Base-by-base conservation (phyloP, 192 early-diverging fungal species). In the Jimgerdemannia flammicorona region DNA sequence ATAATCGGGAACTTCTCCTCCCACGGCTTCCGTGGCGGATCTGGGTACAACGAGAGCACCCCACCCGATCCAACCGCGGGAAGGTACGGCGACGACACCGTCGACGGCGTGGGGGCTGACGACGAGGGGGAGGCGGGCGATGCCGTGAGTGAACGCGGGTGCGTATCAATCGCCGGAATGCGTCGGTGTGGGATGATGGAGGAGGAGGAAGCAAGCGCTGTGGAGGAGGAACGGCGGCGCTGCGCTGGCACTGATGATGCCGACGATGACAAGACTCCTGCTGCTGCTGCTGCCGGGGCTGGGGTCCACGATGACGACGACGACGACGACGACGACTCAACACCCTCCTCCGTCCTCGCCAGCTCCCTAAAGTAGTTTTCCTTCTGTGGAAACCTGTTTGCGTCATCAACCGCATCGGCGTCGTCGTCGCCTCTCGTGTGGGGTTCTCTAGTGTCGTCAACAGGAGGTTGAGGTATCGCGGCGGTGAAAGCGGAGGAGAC, bases 401-500 rank as follows among this genome's bases (percentile, higher is more conserved):
- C 71, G 49, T 73, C 78, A 3, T 40, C 39, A 20, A 67, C 80
- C 11, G 73, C 71, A 4, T 70, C 70, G 7, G 72, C 63, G 9
- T 78, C 81, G 10, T 75, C 85, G 4, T 71, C 72, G n/a, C 80
- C 72, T 17, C 76, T 83, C 7, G 78, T 67, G 76, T 83, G 68
- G 39, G 82, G 29, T 29, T 29, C 29, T 76, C 11, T 78, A 44
- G 29, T 18, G 19, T 19, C 19, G 29, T 41, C 40, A 19, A 40
- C 67, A 9, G 67, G 40, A 8, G 84, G 78, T 19, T 70, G 78
- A 0, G 92, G 94, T 8, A 97, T 93, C 0, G 93, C 89, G 3
- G 93, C 95, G 4, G 92, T 91, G 76, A 98, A 99, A 8, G 93
- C 91, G 0, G 97, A 93, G 49, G 93, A 93, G 3, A 99, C 91